A percentile compares a stretch with the other conserved stretches of the same genome.
Evolutionary conservation across 352 stramenopile species (phyloP).

Genomic region (Phytophthora cactorum): DNA sequence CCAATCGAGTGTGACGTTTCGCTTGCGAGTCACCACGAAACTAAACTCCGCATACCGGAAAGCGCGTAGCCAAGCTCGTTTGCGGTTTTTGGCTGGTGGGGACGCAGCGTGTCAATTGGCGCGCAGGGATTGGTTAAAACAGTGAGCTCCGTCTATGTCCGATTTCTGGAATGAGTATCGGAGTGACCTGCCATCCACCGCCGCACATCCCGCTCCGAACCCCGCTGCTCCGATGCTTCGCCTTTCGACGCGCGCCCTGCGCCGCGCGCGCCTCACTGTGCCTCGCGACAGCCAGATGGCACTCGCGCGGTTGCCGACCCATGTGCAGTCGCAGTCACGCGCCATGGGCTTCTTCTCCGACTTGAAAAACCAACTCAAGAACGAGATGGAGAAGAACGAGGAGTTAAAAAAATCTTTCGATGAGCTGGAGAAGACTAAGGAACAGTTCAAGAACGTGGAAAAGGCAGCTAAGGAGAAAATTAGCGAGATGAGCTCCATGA

Average conservation of each 20-base stretch:
- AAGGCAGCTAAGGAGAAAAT: conserved; percentile 73
- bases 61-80: conserved; percentile 20
- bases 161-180: conserved; percentile 14
- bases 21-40: conserved; percentile 4
- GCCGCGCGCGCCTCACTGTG: conserved; percentile 24
- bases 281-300: conserved; percentile 13
- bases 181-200: neutral
- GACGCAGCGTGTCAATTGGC: conserved; percentile 31
- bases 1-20: conserved; percentile 51
- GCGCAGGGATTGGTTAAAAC: conserved; percentile 36
- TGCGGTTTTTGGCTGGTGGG: conserved; percentile 48
- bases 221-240: conserved; percentile 33
- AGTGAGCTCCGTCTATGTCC: conserved; percentile 14
- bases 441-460: conserved; percentile 71
- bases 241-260: conserved; percentile 34
- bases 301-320: neutral
- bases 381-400: conserved; percentile 83
- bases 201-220: conserved; percentile 29
- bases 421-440: conserved; percentile 76
- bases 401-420: conserved; percentile 83
- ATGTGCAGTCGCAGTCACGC: conserved; percentile 44
- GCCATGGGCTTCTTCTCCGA: conserved; percentile 79
- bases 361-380: conserved; percentile 82
- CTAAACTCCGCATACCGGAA: conserved; percentile 18
- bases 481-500: conserved; percentile 60